These are phyloP conservation scores for Graphiopsis chlorocephala DNA, from an alignment of 2,329 filamentous ascomycete genomes.

Conservation along the genomic window DNA sequence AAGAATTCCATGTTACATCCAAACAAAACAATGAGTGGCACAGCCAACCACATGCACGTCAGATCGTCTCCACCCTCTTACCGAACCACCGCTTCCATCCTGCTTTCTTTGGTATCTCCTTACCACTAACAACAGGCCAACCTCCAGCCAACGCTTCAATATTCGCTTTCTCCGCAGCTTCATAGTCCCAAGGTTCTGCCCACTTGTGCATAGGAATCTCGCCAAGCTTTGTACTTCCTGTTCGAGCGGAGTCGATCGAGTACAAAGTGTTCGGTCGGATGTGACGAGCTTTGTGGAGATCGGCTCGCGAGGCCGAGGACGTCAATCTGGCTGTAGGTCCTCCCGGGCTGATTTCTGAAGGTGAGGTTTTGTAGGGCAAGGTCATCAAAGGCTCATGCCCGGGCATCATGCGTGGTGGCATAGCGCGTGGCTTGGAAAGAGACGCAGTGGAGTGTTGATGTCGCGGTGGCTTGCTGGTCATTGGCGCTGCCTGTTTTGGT, in stretches of 20 bases:
- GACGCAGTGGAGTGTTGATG: not conserved
- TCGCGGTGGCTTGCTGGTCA: not conserved
- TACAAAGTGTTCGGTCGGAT: conserved; percentile 39
- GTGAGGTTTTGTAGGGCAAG: not conserved
- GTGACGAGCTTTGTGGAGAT: conserved; percentile 15
- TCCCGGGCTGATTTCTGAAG: not conserved
- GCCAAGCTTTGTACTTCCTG: conserved; percentile 46
- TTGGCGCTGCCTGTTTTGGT: not conserved
- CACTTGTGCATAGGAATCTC: conserved; percentile 48
- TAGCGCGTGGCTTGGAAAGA: not conserved
- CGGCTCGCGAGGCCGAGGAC: not conserved
- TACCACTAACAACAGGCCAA: conserved; percentile 21
- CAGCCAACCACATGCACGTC: not conserved
- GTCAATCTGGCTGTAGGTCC: not conserved
- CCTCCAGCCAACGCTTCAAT: conserved; percentile 35
- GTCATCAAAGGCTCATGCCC: not conserved
- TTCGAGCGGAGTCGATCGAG: conserved; percentile 38
- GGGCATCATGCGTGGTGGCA: not conserved
- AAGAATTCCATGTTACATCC: not conserved
- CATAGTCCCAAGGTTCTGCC: conserved; percentile 43
- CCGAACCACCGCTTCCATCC: not conserved
- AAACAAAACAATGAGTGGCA: not conserved
- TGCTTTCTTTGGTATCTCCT: not conserved
- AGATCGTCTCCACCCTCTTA: not conserved
- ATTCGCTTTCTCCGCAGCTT: conserved; percentile 42